Evolutionary conservation across 2,329 filamentous ascomycete species (phyloP).

Genomic region (Sarocladium oryzae): DNA sequence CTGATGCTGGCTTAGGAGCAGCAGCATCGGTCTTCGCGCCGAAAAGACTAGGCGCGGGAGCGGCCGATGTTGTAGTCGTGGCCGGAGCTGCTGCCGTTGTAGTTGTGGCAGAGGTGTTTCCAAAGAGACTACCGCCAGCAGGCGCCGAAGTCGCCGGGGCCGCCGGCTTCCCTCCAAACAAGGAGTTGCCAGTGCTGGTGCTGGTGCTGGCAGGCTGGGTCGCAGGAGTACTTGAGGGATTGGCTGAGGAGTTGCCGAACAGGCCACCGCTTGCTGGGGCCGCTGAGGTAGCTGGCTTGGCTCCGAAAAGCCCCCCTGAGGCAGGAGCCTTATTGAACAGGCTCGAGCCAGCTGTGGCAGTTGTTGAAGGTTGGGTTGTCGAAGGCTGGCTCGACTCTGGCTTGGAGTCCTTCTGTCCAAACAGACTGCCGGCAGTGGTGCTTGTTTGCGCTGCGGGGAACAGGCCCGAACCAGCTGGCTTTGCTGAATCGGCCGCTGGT

Average conservation of each 20-base stretch:
- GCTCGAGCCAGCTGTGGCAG: conserved; percentile 16
- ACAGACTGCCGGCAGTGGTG: conserved; percentile 17
- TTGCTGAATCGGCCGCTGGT: conserved; percentile 15
- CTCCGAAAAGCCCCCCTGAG: conserved; percentile 17
- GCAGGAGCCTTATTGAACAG: conserved; percentile 20
- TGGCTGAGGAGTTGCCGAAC: conserved; percentile 14
- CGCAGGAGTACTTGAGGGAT: conserved; percentile 21
- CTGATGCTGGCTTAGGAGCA: conserved; percentile 14
- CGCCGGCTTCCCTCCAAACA: conserved; percentile 37
- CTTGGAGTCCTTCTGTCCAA: conserved; percentile 17
- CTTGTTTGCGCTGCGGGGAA: conserved; percentile 11
- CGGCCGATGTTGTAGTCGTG: conserved; percentile 22
- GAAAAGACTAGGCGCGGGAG: conserved; percentile 16
- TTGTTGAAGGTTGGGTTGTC: conserved; percentile 14
- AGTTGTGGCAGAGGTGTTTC: conserved; percentile 19
- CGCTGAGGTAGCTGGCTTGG: conserved; percentile 12
- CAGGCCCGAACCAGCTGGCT: conserved; percentile 16
- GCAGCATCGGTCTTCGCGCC: conserved; percentile 20
- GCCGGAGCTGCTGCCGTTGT: conserved; percentile 27
- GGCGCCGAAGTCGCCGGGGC: conserved; percentile 26
- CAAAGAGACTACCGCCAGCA: conserved; percentile 24
- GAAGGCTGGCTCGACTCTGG: not conserved
- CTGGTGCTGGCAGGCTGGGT: conserved; percentile 17
- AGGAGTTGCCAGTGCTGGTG: conserved; percentile 15
- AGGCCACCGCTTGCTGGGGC: conserved; percentile 15